Evolutionary conservation across 495 filamentous ascomycete species (phyloP), one percentile per base, ranked within the genome.

Genomic region (Cercophora newfieldiana): DNA sequence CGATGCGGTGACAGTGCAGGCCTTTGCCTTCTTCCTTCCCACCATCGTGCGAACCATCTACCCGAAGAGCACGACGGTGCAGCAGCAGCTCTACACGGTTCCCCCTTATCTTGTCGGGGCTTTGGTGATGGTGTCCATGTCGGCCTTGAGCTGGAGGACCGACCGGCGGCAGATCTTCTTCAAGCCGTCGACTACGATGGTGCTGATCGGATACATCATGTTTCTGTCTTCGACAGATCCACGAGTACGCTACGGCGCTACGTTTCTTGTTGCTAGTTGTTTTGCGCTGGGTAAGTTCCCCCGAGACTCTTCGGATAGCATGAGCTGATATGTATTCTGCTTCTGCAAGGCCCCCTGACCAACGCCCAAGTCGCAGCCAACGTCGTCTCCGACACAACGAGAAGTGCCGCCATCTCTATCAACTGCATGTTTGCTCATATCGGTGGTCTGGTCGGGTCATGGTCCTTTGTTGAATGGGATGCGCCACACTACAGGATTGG

Each of bases 391-490:
- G 87, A 90, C 68, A 88, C 87, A 0, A 83, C 87, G 4, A 79
- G 88, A n/a, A 83, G 82, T 1, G 79, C 85, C 2, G 86, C 87
- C 19, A 89, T 89, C 55, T 88, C 80, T 8, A 87, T 83, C 0
- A 86, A 81, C 37, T 86, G 89, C 61, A 89, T 88, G 84, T 79
- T 88, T 25, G 88, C 87, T 22, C 89, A 89, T 55, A 71, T 89
- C 49, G 88, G 88, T 21, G 88, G 88, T 0, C 68, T 91, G 51
- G 82, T 91, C 66, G 80, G 83, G 0, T 90, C 88, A 7, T 90
- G 88, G 88, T 79, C 80, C 0, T 91, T 88, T 70, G 67, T 90
- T 59, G 78, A 82, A 0, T 84, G 73, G 58, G 87, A 90, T 71
- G 82, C 69, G 0, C 88, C 88, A 0, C 76, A 89, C 57, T 91